phyloP scores from a whole-genome alignment of 208 protist species.

The Ichthyophonus hoferi region DNA sequence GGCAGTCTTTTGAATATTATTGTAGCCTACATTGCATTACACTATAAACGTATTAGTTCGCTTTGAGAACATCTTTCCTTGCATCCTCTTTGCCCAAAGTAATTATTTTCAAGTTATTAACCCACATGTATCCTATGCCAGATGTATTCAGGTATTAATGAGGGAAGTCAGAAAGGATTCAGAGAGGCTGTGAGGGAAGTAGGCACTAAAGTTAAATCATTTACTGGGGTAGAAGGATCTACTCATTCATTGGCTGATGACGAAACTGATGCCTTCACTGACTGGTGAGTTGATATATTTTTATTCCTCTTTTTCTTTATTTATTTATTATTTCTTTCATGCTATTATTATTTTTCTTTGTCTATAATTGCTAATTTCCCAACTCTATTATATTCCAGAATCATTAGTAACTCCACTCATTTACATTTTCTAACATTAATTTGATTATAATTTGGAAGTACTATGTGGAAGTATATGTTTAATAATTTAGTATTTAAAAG shows the following conservation, averaged over 20 bases:
- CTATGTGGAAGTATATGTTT: background rate
- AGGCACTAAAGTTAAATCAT: background rate
- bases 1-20: constrained; percentile 2
- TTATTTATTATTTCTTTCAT: too few species aligned
- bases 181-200: constrained; percentile 25
- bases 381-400: too few species aligned
- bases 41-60: background rate
- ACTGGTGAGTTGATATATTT: constrained; percentile 8
- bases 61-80: background rate
- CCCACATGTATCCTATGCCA: background rate
- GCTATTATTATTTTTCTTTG: too few species aligned
- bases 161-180: constrained; percentile 27
- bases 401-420: too few species aligned
- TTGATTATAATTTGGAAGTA: background rate
- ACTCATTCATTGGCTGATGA: constrained; percentile 63
- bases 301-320: too few species aligned
- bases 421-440: too few species aligned
- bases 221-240: background rate
- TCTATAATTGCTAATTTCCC: too few species aligned
- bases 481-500: background rate
- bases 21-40: background rate
- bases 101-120: too few species aligned
- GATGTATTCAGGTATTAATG: background rate
- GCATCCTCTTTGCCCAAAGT: background rate
- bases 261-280: constrained; percentile 54